Percentiles rank a stretch among this genome's conserved stretches.
Conservation (phyloP, 176 grass and related monocot genomes). For the Phoenix roebelenii region DNA sequence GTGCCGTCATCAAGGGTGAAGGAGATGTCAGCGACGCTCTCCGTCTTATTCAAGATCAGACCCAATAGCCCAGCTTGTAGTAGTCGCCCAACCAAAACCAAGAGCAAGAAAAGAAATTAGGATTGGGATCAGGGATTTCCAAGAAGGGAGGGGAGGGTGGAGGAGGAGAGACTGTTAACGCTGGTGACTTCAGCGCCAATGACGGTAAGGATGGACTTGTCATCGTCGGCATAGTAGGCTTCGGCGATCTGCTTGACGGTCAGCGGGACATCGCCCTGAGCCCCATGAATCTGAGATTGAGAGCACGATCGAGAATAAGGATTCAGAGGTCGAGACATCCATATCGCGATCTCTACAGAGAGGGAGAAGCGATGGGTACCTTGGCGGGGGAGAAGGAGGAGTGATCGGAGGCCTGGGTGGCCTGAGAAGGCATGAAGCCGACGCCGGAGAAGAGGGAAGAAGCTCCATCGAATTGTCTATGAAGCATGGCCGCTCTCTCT, state of each 20-base stretch:
- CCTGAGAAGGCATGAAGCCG: too few species aligned
- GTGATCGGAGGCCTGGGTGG: too few species aligned
- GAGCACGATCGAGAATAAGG: neutral
- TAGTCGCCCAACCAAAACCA: constrained; percentile 5
- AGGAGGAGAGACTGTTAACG: neutral
- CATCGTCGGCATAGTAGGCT: constrained; percentile 13
- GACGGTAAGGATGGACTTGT: constrained; percentile 23
- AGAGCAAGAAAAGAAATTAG: neutral
- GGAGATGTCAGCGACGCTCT: constrained; percentile 45
- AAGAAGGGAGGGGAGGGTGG: neutral
- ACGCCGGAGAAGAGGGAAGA: too few species aligned
- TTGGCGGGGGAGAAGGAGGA: too few species aligned
- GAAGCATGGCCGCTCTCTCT: too few species aligned
- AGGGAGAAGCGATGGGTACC: too few species aligned
- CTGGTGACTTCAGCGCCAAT: constrained; percentile 15
- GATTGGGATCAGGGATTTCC: neutral
- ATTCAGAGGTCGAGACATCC: too few species aligned
- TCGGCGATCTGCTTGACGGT: constrained; percentile 29
- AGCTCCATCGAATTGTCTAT: too few species aligned
- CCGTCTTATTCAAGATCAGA: constrained; percentile 41
- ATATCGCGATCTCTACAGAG: too few species aligned
- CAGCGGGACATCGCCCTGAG: constrained; percentile 24
- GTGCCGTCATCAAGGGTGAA: constrained; percentile 79
- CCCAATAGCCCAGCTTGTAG: constrained; percentile 68
- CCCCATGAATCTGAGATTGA: constrained; percentile 14